Evolutionary conservation across 2,329 filamentous ascomycete genomes (phyloP).

Genomic region (Exophiala sp.): DNA sequence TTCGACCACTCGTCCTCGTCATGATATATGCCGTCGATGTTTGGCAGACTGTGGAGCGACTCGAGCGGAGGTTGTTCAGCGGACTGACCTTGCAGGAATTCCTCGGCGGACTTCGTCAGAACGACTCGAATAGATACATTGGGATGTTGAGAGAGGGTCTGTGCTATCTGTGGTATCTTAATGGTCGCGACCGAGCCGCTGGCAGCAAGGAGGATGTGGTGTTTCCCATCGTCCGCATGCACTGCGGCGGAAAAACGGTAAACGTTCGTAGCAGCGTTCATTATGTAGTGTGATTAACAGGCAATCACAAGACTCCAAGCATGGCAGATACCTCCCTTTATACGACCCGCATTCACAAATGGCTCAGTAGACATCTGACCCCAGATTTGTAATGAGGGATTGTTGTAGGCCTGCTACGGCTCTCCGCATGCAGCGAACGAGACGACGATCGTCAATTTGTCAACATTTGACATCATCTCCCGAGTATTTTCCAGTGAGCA

Average conservation of each 20-base stretch:
- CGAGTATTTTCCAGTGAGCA: conserved; percentile 9
- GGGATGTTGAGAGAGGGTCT: conserved; percentile 42
- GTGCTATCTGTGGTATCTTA: conserved; percentile 68
- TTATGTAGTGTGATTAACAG: not conserved
- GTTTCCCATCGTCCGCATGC: conserved; percentile 47
- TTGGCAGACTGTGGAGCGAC: conserved; percentile 57
- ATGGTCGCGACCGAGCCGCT: conserved; percentile 82
- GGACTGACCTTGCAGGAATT: conserved; percentile 74
- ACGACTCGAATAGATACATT: conserved; percentile 78
- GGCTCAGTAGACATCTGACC: too few relatives aligned
- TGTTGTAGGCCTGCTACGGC: not conserved
- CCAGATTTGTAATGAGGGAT: too few relatives aligned
- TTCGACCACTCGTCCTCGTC: conserved; percentile 82
- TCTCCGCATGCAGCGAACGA: not conserved
- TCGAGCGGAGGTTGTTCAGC: conserved; percentile 70
- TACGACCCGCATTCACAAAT: not conserved
- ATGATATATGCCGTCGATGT: conserved; percentile 75
- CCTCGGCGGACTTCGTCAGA: conserved; percentile 67
- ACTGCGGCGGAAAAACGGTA: conserved; percentile 26
- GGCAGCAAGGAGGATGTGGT: conserved; percentile 63
- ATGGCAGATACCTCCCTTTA: not conserved
- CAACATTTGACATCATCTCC: conserved; percentile 23
- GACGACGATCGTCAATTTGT: conserved; percentile 17
- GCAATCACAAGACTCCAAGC: not conserved
- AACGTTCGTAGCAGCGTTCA: conserved; percentile 9